Percentiles rank a stretch among this genome's conserved stretches.
Evolutionary conservation across 1,284 basidiomycete species (phyloP).

Genomic region (Marasmius sp.): DNA sequence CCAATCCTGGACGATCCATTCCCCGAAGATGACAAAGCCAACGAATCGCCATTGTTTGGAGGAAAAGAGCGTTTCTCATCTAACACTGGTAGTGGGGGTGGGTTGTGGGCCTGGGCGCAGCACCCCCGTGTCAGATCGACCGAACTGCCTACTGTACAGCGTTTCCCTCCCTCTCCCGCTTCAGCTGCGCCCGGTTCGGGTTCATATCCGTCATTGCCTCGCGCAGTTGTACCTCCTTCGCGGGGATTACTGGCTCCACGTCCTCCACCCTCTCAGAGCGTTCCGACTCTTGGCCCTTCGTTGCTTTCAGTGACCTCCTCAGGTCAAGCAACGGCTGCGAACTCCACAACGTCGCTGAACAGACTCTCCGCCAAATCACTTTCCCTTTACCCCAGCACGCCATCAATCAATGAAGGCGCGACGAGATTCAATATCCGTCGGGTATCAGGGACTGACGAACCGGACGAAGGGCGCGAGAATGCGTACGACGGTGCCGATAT

Average conservation of each 20-base stretch:
- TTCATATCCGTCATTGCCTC: background rate
- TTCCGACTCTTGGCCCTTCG: conserved; percentile 8
- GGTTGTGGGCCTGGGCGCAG: conserved; percentile 61
- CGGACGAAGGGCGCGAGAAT: conserved; percentile 24
- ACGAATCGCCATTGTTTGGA: conserved; percentile 73
- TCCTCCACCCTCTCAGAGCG: conserved; percentile 13
- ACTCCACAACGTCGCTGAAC: conserved; percentile 73
- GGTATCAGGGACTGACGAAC: too few species aligned
- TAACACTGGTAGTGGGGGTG: conserved; percentile 38
- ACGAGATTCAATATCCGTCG: conserved; percentile 37
- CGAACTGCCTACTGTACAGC: background rate
- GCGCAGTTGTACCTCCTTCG: background rate
- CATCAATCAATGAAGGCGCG: conserved; percentile 21
- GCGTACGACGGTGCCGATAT: conserved; percentile 58
- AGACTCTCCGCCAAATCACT: conserved; percentile 57
- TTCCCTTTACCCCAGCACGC: conserved; percentile 53
- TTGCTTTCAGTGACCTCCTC: conserved; percentile 19
- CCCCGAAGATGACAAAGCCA: conserved; percentile 43
- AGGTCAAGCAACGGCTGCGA: conserved; percentile 27
- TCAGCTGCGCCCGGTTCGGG: background rate
- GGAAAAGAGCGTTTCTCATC: conserved; percentile 65
- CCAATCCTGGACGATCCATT: conserved; percentile 62
- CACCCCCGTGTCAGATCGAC: conserved; percentile 44
- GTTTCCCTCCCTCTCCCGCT: background rate
- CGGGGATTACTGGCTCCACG: conserved; percentile 4